Evolutionary conservation across 495 filamentous ascomycete genomes (phyloP).

Genomic region (Penicillium cataractarum): DNA sequence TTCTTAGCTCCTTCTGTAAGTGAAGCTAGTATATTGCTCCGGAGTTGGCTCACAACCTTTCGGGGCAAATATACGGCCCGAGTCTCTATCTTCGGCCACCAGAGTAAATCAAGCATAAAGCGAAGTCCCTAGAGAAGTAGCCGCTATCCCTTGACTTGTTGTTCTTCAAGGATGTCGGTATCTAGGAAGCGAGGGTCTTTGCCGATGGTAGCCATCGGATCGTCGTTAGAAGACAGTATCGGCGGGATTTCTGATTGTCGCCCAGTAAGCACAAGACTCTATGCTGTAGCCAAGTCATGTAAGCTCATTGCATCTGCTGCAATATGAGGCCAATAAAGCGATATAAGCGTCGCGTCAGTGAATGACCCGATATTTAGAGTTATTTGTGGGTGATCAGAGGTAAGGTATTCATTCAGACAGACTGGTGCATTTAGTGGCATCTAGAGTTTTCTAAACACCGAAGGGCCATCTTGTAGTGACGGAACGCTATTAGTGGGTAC

Average conservation of each 20-base stretch:
- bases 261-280: neutral
- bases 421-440: neutral
- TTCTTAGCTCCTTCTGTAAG: neutral
- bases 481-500: neutral
- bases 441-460: neutral
- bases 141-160: neutral
- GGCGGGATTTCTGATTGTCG: neutral
- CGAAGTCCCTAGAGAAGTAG: neutral
- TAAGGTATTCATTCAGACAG: neutral
- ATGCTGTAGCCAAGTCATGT: neutral
- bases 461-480: neutral
- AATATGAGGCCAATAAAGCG: neutral
- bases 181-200: neutral
- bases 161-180: neutral
- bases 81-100: neutral
- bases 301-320: neutral
- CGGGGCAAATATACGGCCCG: neutral
- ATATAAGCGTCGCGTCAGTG: neutral
- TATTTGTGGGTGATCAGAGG: neutral
- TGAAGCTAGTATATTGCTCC: neutral
- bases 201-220: neutral
- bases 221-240: neutral
- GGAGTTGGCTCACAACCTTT: neutral
- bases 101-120: neutral
- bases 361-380: neutral